Evolutionary conservation across 768 basidiomycete species (phyloP).

Genomic region (Trametes cubensis): DNA sequence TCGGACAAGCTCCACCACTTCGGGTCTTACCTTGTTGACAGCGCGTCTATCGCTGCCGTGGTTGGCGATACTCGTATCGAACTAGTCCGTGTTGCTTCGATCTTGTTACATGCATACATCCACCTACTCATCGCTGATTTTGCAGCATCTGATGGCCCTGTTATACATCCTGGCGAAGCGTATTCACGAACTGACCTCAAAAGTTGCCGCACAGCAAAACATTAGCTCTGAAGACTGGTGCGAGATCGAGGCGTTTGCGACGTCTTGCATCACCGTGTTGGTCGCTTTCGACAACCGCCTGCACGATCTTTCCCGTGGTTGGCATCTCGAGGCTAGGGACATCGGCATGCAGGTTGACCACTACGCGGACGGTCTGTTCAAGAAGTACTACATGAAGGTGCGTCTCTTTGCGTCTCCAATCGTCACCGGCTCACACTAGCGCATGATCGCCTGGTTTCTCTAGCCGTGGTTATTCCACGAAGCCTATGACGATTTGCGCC

Average conservation of each 20-base stretch:
- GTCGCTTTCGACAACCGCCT: conserved; percentile 14
- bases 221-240: neutral
- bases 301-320: neutral
- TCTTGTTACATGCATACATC: neutral
- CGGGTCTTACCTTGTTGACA: neutral
- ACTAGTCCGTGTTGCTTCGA: conserved; percentile 1
- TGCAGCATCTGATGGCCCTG: conserved; percentile 13
- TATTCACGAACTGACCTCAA: too few species aligned
- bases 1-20: neutral
- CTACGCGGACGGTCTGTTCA: conserved; percentile 19
- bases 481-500: neutral
- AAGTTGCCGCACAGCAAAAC: neutral
- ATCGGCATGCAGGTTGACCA: conserved; percentile 13
- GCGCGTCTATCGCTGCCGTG: neutral
- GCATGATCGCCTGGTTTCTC: too few species aligned
- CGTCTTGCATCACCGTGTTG: conserved; percentile 13
- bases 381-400: neutral
- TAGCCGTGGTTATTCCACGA: neutral
- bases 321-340: conserved; percentile 16
- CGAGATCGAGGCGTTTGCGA: conserved; percentile 4
- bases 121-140: too few species aligned
- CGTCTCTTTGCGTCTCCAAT: neutral
- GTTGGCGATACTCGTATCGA: conserved; percentile 9
- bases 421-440: too few species aligned
- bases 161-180: conserved; percentile 4